Base-by-base conservation (phyloP, 768 basidiomycete genomes). In the Cystofilobasidium ferigula region DNA sequence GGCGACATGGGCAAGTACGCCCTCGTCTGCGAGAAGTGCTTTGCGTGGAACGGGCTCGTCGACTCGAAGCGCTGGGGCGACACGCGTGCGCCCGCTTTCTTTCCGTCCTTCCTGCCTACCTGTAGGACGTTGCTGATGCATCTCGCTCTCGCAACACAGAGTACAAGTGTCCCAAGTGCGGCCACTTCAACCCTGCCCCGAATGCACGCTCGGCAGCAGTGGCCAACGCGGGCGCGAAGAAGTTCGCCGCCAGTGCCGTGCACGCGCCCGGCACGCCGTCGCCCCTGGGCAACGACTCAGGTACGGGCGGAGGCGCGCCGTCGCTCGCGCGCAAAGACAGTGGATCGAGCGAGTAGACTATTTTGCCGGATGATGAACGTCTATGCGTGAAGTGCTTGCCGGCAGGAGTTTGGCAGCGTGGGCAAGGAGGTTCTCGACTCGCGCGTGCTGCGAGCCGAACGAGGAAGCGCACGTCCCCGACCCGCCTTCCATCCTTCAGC, bases 11-110 rank as follows among this genome's bases (percentile, higher is more conserved):
- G 51, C 53, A 81, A 81, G 63, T 94, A 89, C 71, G 91, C 91
- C 2, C 81, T 93, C 57, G 92, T 94, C 56, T 94, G 91, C 76
- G 84, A 85, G 70, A 84, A 83, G 69, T 94, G 91, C 73, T 93
- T 87, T 72, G 77, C 83, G 26, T 91, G 93, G 73, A 94, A 94
- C 68, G 91, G 91, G 3, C 80, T 95, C 2, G 87, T 89, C 13
- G 85, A 86, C 71, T 89, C 89, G 73, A 83, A 80, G 53, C 80
- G 85, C 74, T 92, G 86, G 83, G 85, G 86, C 68, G 84, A 86
- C 69, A 82, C 86, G 34, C 87, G 91, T 93, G 71, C 75, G 89
- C 47, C 47, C 40, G 26, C 18, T 34, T 54, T 54, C 42, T 63
- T 36, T 28, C 35, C 24, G 26, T 35, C 45, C 51, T 20, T 24